A percentile compares a stretch with the other conserved stretches of the same genome.
Evolutionary conservation across 2,329 filamentous ascomycete species (phyloP).

Genomic region (Hypoxylon sp.): DNA sequence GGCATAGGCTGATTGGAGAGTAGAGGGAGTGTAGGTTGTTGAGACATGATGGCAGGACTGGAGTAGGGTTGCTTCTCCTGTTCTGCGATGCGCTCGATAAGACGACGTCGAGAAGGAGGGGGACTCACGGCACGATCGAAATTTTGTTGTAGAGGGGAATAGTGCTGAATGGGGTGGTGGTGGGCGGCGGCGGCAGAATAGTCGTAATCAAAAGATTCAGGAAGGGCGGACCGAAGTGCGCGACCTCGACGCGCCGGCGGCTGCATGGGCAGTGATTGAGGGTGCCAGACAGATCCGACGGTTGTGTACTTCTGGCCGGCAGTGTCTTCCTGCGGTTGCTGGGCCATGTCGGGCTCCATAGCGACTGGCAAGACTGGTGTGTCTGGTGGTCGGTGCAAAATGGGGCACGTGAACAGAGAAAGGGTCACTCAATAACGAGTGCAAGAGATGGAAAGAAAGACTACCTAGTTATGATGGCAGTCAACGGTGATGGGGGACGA

Average conservation of each 20-base stretch:
- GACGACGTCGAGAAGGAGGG: constrained; percentile 47
- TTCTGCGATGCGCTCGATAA: constrained; percentile 12
- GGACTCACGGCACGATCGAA: constrained; percentile 63
- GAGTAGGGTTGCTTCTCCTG: constrained; percentile 4
- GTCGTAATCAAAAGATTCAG: constrained; percentile 48
- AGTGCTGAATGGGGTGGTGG: constrained; percentile 54
- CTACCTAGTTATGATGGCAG: constrained; percentile 10
- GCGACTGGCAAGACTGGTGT: constrained; percentile 12
- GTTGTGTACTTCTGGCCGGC: constrained; percentile 61
- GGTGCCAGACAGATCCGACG: constrained; percentile 68
- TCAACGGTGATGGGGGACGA: constrained; percentile 3
- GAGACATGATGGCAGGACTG: constrained; percentile 5
- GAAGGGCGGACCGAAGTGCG: constrained; percentile 57
- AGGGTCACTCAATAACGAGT: neutral
- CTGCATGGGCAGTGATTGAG: constrained; percentile 61
- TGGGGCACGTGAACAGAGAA: constrained; percentile 6
- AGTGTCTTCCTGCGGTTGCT: constrained; percentile 1
- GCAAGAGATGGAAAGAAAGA: constrained; percentile 4
- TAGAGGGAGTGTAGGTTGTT: constrained; percentile 42
- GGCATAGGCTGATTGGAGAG: constrained; percentile 39
- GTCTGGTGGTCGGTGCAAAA: neutral
- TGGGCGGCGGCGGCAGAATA: constrained; percentile 41
- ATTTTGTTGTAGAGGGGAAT: constrained; percentile 67
- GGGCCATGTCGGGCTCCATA: constrained; percentile 23
- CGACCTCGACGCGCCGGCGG: constrained; percentile 65